Evolutionary conservation across 2,329 filamentous ascomycete species (phyloP), one percentile per base, ranked within the genome.

Genomic region (Calonectria pteridis): DNA sequence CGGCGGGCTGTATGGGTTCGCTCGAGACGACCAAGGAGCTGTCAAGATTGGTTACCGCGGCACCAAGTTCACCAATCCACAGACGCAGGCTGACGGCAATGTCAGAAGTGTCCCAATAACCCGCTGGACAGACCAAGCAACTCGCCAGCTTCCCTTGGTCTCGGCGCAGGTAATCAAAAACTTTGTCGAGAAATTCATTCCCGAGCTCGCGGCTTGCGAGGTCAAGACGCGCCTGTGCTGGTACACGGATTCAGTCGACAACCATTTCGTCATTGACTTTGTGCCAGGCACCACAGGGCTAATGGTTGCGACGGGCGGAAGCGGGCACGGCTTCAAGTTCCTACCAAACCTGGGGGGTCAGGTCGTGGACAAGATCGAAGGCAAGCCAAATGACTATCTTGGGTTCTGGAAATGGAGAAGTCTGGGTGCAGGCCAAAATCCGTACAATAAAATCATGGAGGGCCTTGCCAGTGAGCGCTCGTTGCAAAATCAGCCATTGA

Each of bases 161-260:
- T 68, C 31, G 43, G 65, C 13, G 43, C 29, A 59, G 11, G 71
- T 69, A 1, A 75, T 74, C 23, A 46, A 35, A 33, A 50, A 63
- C 9, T 86, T 88, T 69, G 72, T 87, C 0, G 78, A 82, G 20
- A 80, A 83, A 7, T 84, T 85, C 71, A 75, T 89, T 5, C 87
- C 87, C 0, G 87, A 89, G 63, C 79, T 89, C 9, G 75, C 73
- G 0, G 67, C 74, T 26, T 75, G 81, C 63, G 71, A 78, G 29
- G 75, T 88, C 69, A 84, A 86, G 2, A 82, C 80, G 0, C 85
- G 89, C 31, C 85, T 92, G 6, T 93, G 91, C 82, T 92, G 74
- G 72, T 76, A 76, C 40, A 76, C 74, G 18, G 72, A 76, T 69
- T 72, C 74, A 7, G 74, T 74, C 43, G 74, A 74, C 26, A 76